These are phyloP conservation scores for Lachnellula arida DNA, from an alignment of 2,329 filamentous ascomycete species.

Conservation along the genomic window DNA sequence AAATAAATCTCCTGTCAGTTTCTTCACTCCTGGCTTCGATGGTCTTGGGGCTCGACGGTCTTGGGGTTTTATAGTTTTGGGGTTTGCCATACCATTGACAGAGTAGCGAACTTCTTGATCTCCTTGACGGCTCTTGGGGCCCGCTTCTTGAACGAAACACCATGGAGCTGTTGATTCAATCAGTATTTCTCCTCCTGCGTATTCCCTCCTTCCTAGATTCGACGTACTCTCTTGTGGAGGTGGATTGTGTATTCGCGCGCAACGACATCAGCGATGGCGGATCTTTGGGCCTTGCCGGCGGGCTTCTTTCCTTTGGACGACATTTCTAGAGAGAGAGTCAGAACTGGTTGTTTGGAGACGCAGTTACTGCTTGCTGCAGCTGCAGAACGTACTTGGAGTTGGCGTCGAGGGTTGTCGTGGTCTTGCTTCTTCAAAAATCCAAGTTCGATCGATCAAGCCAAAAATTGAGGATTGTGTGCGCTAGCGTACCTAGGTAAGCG, in stretches of 20 bases:
- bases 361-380: neutral
- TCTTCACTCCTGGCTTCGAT: neutral
- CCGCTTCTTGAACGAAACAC: conserved; percentile 99
- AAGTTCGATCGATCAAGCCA: neutral
- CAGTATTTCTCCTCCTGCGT: conserved; percentile 37
- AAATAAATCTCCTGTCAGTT: conserved; percentile 19
- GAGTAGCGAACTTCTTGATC: conserved; percentile 89
- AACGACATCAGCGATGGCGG: conserved; percentile 98
- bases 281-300: conserved; percentile 69
- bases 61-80: neutral
- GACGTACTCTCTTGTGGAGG: conserved; percentile 97
- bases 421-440: neutral
- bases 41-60: neutral
- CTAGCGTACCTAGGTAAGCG: neutral
- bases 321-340: conserved; percentile 52
- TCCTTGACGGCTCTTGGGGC: conserved; percentile 99
- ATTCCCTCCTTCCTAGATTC: conserved; percentile 15
- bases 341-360: neutral
- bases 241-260: conserved; percentile 99
- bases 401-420: conserved; percentile 7
- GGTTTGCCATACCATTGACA: conserved; percentile 80
- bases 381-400: conserved; percentile 6
- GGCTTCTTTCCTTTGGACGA: conserved; percentile 62
- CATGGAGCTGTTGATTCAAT: conserved; percentile 72
- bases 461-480: neutral